phyloP scores from a whole-genome alignment of 148 eudicot genomes.

The Spergularia bocconei region DNA sequence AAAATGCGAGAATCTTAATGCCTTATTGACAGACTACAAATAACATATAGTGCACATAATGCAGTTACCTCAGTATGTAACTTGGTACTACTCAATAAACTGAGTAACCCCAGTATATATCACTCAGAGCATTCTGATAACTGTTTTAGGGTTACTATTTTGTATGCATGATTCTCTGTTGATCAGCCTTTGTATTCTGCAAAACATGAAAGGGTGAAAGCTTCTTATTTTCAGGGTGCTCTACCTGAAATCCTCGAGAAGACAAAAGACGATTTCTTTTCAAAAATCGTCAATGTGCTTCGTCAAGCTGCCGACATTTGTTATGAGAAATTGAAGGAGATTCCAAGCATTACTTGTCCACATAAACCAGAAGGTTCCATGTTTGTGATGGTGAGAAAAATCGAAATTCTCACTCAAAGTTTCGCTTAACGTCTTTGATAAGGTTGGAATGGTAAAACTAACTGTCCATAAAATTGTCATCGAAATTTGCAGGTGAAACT shows the following conservation, averaged over 20 bases:
- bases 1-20: too few species aligned
- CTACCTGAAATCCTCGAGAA: slow-evolving; percentile 41
- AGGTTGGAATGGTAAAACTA: background rate
- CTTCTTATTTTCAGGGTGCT: slow-evolving; percentile 41
- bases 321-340: slow-evolving; percentile 39
- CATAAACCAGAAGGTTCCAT: slow-evolving; percentile 61
- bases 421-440: background rate
- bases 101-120: too few species aligned
- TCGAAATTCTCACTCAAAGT: background rate
- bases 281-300: slow-evolving; percentile 30
- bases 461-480: background rate
- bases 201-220: background rate
- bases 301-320: slow-evolving; percentile 40
- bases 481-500: slow-evolving; percentile 50
- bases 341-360: slow-evolving; percentile 56
- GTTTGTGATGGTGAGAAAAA: slow-evolving; percentile 46
- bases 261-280: slow-evolving; percentile 49
- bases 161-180: too few species aligned
- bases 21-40: too few species aligned
- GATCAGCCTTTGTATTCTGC: background rate
- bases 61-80: too few species aligned
- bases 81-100: too few species aligned
- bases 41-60: too few species aligned
- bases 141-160: too few species aligned
- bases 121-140: too few species aligned